Conservation (phyloP, 176 grass and related monocot genomes). For the Oropetium thomaeum region DNA sequence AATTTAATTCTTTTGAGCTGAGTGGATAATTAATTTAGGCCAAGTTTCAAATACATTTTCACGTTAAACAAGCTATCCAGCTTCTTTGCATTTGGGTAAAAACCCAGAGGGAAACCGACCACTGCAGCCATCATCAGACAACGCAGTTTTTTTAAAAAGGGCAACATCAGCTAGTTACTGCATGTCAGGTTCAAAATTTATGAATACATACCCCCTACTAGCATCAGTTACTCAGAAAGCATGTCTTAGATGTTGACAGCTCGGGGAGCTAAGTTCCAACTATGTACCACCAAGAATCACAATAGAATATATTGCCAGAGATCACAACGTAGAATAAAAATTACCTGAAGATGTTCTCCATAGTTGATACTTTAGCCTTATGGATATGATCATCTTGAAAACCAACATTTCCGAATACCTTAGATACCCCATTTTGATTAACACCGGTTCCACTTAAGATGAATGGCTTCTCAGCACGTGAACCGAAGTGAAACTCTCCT, state of each 20-base stretch:
- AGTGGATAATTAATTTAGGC: neutral
- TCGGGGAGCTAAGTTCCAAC: neutral
- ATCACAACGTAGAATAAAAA: neutral
- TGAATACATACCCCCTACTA: neutral
- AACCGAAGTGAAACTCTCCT: slow-evolving; percentile 41
- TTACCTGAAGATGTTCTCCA: slow-evolving; percentile 44
- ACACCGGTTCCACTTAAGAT: slow-evolving; percentile 28
- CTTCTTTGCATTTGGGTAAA: neutral
- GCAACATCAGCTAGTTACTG: neutral
- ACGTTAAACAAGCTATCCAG: neutral
- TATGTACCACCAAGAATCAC: slow-evolving; percentile 5
- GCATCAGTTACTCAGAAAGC: neutral
- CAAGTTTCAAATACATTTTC: neutral
- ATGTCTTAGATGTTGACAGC: neutral
- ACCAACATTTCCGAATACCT: slow-evolving; percentile 26
- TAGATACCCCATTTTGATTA: slow-evolving; percentile 32
- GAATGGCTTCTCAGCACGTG: slow-evolving; percentile 42
- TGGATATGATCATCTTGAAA: slow-evolving; percentile 20
- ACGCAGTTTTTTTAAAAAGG: too few species aligned
- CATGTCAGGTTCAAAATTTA: neutral
- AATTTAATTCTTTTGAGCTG: neutral
- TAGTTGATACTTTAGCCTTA: slow-evolving; percentile 17
- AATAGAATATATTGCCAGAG: slow-evolving; percentile 13
- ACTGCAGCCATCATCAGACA: neutral
- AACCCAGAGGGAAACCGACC: neutral